Evolutionary conservation across 208 protist species (phyloP), one percentile per base, ranked within the genome.

Genomic region (Phytomonas francai): DNA sequence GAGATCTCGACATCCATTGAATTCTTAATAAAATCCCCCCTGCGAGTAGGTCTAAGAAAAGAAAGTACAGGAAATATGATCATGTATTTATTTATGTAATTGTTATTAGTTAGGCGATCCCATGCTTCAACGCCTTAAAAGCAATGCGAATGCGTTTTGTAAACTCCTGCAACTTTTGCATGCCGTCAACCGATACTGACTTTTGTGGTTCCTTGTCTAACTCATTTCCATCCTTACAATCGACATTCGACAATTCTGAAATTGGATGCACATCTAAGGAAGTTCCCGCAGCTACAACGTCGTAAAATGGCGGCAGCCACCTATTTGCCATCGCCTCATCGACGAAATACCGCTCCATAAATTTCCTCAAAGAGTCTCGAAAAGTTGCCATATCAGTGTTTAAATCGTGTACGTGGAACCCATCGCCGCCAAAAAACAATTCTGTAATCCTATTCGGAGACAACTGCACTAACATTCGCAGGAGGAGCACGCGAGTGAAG

Each of bases 351-450:
- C 80, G 72, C 25, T 79, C 77, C 65, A 94, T 63, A 42, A 94
- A 76, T 54, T 74, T 84, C 14, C 68, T 61, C 30, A 94, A 70
- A 45, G 77, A 80, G n/a, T 56, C 67, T 34, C 85, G 74, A 34
- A 91, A 79, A 27, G 67, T 65, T 45, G 63, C 71, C 25, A 81
- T 92, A 57, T 90, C 81, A 29, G 84, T 82, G 60, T 77, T 72
- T 42, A 88, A 39, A 56, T 92, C 84, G 58, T 86, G 77, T 16
- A 80, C 88, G 49, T 65, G 59, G 32, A 79, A 59, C 8, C 85
- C 86, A 62, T 91, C 81, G 45, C 89, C 86, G 60, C 84, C 86
- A 68, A 94, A 94, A 71, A 94, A 94, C 49, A 91, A 65, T 34
- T 79, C 76, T 16, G 82, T 87, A 8, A 94, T 78, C 19, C 76